phyloP scores from a whole-genome alignment of 495 filamentous ascomycete genomes.

The Xylaria castorea region DNA sequence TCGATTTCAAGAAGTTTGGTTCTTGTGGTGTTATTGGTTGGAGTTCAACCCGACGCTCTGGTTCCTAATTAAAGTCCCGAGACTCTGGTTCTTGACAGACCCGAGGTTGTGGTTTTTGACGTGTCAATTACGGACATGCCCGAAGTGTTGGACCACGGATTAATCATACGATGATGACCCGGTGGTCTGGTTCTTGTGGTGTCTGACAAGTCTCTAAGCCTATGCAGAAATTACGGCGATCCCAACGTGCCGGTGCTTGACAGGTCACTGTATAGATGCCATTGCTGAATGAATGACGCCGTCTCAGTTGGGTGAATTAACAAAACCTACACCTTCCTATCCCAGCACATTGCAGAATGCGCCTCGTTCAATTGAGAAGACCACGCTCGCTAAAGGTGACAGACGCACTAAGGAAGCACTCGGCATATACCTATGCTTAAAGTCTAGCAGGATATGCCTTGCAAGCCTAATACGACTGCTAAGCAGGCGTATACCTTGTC shows the following conservation, averaged over 20 bases:
- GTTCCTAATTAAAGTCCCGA: constrained; percentile 12
- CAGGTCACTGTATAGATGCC: constrained; percentile 9
- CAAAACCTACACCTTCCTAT: constrained; percentile 18
- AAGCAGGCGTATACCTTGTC: background rate
- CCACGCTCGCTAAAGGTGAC: background rate
- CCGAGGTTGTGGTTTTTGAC: constrained; percentile 19
- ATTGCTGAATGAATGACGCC: background rate
- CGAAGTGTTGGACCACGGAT: constrained; percentile 5
- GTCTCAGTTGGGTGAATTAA: background rate
- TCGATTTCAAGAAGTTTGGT: background rate
- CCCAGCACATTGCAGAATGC: constrained; percentile 15
- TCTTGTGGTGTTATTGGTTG: constrained; percentile 7
- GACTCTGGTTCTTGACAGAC: constrained; percentile 10
- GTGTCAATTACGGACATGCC: constrained; percentile 10
- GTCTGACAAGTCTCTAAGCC: background rate
- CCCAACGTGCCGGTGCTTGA: constrained; percentile 18
- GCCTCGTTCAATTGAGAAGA: constrained; percentile 3
- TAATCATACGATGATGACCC: constrained; percentile 23
- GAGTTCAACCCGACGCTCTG: constrained; percentile 2
- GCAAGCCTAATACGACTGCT: background rate
- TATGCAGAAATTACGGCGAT: constrained; percentile 8
- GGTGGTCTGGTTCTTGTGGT: constrained; percentile 15
- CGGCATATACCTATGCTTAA: background rate
- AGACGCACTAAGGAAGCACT: background rate
- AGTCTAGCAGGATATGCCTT: background rate